Evolutionary conservation across 768 basidiomycete species (phyloP), one percentile per base, ranked within the genome.

Genomic region (Gelatoporia subvermispora): DNA sequence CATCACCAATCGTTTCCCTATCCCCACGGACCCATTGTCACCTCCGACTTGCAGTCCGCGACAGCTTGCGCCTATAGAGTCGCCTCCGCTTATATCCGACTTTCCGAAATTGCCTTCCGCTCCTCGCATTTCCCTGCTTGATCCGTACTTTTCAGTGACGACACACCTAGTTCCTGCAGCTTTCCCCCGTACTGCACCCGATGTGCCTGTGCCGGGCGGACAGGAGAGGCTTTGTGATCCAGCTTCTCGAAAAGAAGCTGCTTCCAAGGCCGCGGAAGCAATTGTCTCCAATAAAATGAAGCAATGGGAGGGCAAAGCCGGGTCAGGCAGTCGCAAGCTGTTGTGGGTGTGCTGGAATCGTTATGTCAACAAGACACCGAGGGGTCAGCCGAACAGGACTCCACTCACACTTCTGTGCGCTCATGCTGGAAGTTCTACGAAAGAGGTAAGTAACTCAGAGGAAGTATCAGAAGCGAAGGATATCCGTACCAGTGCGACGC

Each of bases 391-490:
- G n/a, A 20, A 4, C n/a, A 38, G 15, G n/a, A 38, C n/a, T 16
- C 79, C 84, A 0, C 42, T 87, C 10, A 93, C 90, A 0, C 64
- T 94, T 43, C 76, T 93, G 53, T 71, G 88, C 41, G 78, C 79
- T 3, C 92, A 93, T 62, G 89, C 88, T 2, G 94, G 89, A 64
- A 91, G 93, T 1, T 85, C 93, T 56, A 79, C 79, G 42, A 93
- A 93, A 64, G 91, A 94, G 80, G 88, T 82, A 45, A 41, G 7
- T 38, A 4, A 16, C 37, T 35, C 35, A 7, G 37, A 38, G n/a
- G n/a, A n/a, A n/a, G n/a, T n/a, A n/a, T n/a, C n/a, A n/a, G n/a
- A n/a, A n/a, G n/a, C n/a, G n/a, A n/a, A n/a, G n/a, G n/a, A n/a
- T n/a, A n/a, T n/a, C 37, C n/a, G n/a, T 4, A 4, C 20, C 37